phyloP scores from a whole-genome alignment of 75 land plant genomes.

The Pinus albicaulis region DNA sequence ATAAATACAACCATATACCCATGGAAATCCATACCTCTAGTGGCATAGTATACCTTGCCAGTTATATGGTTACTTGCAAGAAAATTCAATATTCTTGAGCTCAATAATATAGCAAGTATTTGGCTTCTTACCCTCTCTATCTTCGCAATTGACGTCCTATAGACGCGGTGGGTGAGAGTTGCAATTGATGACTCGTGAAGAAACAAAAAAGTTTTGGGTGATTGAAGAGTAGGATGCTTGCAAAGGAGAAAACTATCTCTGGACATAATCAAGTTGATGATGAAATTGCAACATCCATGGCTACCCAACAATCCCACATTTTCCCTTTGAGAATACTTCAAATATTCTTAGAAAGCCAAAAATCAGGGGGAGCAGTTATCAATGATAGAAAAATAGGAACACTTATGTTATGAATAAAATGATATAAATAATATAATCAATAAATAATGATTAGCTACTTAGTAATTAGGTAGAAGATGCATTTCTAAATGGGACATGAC shows the following conservation, averaged over 20 bases:
- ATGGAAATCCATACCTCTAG: slow-evolving; percentile 71
- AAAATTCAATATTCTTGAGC: slow-evolving; percentile 60
- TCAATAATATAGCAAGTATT: slow-evolving; percentile 64
- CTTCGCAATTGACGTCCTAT: slow-evolving; percentile 54
- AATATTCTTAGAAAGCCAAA: slow-evolving; percentile 64
- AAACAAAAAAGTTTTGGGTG: slow-evolving; percentile 71
- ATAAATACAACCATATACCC: slow-evolving; percentile 76
- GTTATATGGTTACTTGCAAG: slow-evolving; percentile 23
- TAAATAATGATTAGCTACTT: too few species aligned
- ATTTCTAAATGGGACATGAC: too few species aligned
- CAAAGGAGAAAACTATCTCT: too few species aligned
- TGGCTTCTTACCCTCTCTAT: slow-evolving; percentile 64
- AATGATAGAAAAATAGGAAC: too few species aligned
- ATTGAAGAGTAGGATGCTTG: slow-evolving; percentile 32
- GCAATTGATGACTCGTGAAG: slow-evolving; percentile 75
- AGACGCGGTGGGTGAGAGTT: slow-evolving; percentile 71
- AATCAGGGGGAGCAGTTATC: slow-evolving; percentile 49
- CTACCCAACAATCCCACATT: too few species aligned
- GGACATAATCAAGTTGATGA: too few species aligned
- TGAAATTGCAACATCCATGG: too few species aligned
- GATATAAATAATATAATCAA: too few species aligned
- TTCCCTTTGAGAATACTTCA: slow-evolving; percentile 6
- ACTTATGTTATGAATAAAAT: too few species aligned
- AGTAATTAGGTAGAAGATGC: too few species aligned
- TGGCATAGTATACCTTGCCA: slow-evolving; percentile 78